Percentiles rank a stretch among this genome's conserved stretches.
phyloP scores from a whole-genome alignment of 1,284 basidiomycete genomes.

The Sporisorium sorghi region DNA sequence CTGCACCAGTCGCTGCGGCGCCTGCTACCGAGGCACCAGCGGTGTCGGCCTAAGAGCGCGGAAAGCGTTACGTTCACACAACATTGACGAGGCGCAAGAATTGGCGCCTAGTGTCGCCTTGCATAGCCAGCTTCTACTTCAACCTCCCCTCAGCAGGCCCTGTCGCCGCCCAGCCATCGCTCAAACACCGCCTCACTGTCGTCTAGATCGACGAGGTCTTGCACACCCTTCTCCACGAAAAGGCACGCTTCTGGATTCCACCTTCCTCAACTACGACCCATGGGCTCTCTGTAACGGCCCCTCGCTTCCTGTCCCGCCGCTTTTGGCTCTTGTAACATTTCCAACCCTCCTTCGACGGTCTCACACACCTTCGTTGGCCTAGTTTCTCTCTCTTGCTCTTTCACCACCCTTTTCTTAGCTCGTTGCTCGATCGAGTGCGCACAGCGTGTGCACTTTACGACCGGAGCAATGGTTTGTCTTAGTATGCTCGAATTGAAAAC shows the following conservation, averaged over 20 bases:
- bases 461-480: constrained; percentile 12
- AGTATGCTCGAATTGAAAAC: constrained; percentile 16
- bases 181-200: constrained; percentile 1
- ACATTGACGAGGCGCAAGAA: background rate
- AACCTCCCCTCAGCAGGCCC: background rate
- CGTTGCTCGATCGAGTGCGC: background rate
- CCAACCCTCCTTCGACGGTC: constrained; percentile 5
- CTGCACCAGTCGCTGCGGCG: constrained; percentile 7
- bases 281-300: constrained; percentile 4
- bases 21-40: constrained; percentile 14
- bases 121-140: background rate
- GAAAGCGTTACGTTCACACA: background rate
- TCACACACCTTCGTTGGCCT: background rate
- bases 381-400: background rate
- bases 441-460: background rate
- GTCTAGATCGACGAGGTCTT: background rate
- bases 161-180: background rate
- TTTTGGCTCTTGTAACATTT: background rate
- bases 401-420: background rate
- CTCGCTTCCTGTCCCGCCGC: background rate
- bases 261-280: background rate
- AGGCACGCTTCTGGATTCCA: background rate
- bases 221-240: background rate
- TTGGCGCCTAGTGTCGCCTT: background rate
- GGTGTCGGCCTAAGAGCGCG: constrained; percentile 6